Conservation (phyloP, 163 green algal genomes). For the Trebouxiophyceae sp. region DNA sequence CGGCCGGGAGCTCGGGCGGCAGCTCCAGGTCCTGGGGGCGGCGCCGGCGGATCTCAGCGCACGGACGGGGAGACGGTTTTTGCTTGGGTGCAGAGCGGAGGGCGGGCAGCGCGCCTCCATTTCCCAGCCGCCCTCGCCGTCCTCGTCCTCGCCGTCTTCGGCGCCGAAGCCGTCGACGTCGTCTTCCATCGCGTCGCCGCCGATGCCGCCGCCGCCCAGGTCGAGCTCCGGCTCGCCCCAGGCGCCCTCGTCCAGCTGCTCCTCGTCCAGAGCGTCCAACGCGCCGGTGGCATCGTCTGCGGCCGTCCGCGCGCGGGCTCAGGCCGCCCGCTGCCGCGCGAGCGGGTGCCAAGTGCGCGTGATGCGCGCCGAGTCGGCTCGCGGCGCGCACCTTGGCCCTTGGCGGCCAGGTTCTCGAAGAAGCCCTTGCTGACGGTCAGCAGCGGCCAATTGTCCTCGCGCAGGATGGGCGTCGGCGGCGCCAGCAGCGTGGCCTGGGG, state of each 20-base stretch:
- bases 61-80: not conserved
- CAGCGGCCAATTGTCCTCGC: constrained; percentile 95
- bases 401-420: constrained; percentile 80
- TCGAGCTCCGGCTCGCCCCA: constrained; percentile 42
- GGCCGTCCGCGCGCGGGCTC: no score
- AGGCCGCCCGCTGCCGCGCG: no score
- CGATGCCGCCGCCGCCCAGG: constrained; percentile 32
- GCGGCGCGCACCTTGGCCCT: no score
- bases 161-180: constrained; percentile 44
- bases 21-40: constrained; percentile 83
- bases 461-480: constrained; percentile 65
- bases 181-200: constrained; percentile 17
- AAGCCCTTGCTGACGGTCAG: constrained; percentile 94
- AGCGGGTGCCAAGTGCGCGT: no score
- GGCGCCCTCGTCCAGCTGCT: constrained; percentile 34
- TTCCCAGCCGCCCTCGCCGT: constrained; percentile 82
- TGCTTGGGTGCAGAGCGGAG: not conserved
- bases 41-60: no score
- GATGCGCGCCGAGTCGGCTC: no score
- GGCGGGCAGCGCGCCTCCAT: constrained; percentile 61
- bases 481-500: constrained; percentile 32
- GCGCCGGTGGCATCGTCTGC: not conserved
- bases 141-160: constrained; percentile 25
- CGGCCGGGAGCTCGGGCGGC: constrained; percentile 54
- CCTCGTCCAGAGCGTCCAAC: constrained; percentile 32